Conservation (phyloP, 495 filamentous ascomycete species). For the Talaromyces adpressus region DNA sequence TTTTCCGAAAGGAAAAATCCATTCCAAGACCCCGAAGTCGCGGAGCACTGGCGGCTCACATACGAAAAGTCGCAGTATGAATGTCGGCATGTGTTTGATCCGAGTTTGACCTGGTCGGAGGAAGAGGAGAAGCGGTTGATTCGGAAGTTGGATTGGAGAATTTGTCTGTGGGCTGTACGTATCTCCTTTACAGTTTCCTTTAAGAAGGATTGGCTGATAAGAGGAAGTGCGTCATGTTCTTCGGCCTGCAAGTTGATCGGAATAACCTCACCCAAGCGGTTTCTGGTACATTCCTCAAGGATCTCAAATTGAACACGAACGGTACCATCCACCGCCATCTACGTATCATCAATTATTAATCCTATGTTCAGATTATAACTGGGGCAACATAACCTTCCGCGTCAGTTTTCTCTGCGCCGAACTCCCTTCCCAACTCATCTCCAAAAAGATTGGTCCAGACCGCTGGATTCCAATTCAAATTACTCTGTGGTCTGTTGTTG, state of each 20-base stretch:
- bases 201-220: no score
- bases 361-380: conserved; percentile 19
- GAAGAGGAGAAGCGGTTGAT: conserved; percentile 43
- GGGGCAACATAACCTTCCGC: conserved; percentile 21
- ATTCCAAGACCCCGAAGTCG: conserved; percentile 38
- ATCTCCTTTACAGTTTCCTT: not conserved
- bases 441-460: conserved; percentile 65
- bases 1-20: conserved; percentile 15
- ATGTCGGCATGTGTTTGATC: conserved; percentile 50
- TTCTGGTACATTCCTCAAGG: conserved; percentile 60
- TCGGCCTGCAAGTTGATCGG: conserved; percentile 73
- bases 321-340: conserved; percentile 18
- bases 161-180: conserved; percentile 7
- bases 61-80: conserved; percentile 46
- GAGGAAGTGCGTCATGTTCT: conserved; percentile 64
- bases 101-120: conserved; percentile 33
- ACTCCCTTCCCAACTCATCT: conserved; percentile 62
- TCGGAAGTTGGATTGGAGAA: conserved; percentile 23
- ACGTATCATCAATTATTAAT: not conserved
- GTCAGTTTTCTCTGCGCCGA: conserved; percentile 29
- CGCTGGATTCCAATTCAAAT: conserved; percentile 75
- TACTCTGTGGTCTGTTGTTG: conserved; percentile 63
- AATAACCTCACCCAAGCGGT: conserved; percentile 67
- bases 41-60: conserved; percentile 34
- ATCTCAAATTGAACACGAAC: conserved; percentile 57